Conservation (phyloP, 2,329 filamentous ascomycete genomes). For the Raffaelea arxii region DNA sequence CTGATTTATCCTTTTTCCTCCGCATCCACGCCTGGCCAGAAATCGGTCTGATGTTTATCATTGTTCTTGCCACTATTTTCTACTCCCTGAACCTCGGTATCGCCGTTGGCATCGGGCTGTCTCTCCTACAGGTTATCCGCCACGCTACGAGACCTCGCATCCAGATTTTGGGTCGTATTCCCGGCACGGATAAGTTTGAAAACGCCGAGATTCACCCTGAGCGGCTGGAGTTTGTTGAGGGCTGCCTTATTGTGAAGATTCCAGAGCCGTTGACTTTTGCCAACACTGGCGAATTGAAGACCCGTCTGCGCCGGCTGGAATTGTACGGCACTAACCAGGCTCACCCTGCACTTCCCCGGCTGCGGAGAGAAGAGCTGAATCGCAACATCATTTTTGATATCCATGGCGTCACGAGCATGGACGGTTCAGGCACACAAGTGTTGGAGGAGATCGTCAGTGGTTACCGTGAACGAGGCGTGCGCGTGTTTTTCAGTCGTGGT, state of each 20-base stretch:
- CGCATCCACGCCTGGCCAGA: conserved; percentile 80
- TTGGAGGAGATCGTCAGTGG: conserved; percentile 76
- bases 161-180: conserved; percentile 86
- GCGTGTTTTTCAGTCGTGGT: conserved; percentile 62
- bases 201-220: conserved; percentile 70
- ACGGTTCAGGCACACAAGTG: conserved; percentile 88
- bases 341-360: conserved; percentile 77
- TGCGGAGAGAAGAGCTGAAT: conserved; percentile 71
- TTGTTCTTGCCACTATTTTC: conserved; percentile 86
- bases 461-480: conserved; percentile 68
- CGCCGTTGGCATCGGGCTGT: conserved; percentile 85
- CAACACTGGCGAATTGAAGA: conserved; percentile 88
- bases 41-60: conserved; percentile 76
- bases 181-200: conserved; percentile 73
- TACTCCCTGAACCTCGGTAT: conserved; percentile 92
- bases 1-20: conserved; percentile 85
- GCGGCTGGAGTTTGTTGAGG: conserved; percentile 78
- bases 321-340: conserved; percentile 78
- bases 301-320: conserved; percentile 71
- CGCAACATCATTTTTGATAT: conserved; percentile 94
- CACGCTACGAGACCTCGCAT: conserved; percentile 90
- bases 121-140: conserved; percentile 77
- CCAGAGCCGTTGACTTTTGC: conserved; percentile 94
- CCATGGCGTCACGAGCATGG: conserved; percentile 90
- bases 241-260: conserved; percentile 93